Base-by-base conservation (phyloP, 23 red algal species). In the Gracilaria domingensis region DNA sequence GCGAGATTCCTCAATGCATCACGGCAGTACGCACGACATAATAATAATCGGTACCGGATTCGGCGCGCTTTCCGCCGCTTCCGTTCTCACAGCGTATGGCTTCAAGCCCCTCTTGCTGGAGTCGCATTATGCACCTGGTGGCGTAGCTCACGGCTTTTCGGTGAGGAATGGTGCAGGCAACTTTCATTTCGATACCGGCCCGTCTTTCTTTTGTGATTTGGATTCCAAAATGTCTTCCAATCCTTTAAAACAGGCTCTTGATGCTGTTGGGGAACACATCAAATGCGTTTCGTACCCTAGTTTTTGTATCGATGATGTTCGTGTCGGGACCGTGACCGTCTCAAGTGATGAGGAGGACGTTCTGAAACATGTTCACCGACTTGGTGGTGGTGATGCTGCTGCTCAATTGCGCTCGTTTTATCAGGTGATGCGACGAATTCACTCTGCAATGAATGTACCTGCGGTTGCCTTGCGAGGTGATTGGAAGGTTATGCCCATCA, bases 41-140 rank as follows among this genome's bases (percentile, higher is more conserved):
- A 74, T 91, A 20, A 90, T 96, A 24, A 92, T 96, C 25, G 94
- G 94, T 39, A 86, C 94, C 23, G 94, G 94, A 36, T 88, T 96
- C 88, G 94, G 94, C 48, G 94, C 88, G 25, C 88, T 96, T 57
- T 88, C 78, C 5, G 85, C 84, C 32, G 94, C 94, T 21, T 88
- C 88, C 13, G 59, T 85, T 17, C 82, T 91, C 24, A 85, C 87
- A 32, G 92, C 89, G 25, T 84, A 84, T 32, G 89, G 89, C 42
- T 61, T 60, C 32, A 51, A 42, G 6, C 59, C 89, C 9, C 79
- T 92, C 12, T 77, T 95, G 21, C 76, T 95, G 25, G 93, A 95
- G 75, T 95, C 93, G 1, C 93, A 95, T 39, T 91, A 85, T 57
- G 57, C 39, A 4, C 32, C 83, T 24, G 93, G 93, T 49, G 93